These are phyloP conservation scores for Collybia mongolica DNA, from an alignment of 768 basidiomycete genomes.

Conservation along the genomic window DNA sequence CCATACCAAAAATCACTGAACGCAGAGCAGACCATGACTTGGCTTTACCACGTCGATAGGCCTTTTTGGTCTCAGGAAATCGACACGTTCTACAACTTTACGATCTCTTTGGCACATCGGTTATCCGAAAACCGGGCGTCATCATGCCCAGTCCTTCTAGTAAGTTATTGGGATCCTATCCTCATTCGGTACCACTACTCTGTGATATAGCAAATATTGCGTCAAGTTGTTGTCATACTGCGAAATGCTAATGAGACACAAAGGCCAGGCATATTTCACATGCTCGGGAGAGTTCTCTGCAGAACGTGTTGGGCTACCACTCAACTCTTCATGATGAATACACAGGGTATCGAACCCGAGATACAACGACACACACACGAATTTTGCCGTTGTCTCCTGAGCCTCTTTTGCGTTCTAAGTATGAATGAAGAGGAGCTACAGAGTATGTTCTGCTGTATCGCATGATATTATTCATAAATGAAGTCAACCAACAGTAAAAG, in stretches of 20 bases:
- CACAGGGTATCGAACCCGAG: conserved; percentile 3
- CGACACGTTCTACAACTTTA: conserved; percentile 3
- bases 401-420: conserved; percentile 25
- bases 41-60: conserved; percentile 44
- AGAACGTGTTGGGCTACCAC: conserved; percentile 26
- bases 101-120: background rate
- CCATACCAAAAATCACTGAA: background rate
- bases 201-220: conserved; percentile 22
- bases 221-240: conserved; percentile 16
- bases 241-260: conserved; percentile 1
- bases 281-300: conserved; percentile 16
- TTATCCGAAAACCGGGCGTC: conserved; percentile 1
- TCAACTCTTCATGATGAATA: conserved; percentile 20
- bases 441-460: conserved; percentile 15
- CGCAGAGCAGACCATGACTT: conserved; percentile 47
- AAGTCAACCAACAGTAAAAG: conserved; percentile 32
- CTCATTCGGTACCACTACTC: background rate
- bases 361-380: conserved; percentile 16
- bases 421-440: conserved; percentile 17
- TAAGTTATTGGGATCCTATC: background rate
- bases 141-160: conserved; percentile 7
- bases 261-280: too few species aligned
- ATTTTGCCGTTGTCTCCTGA: conserved; percentile 24
- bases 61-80: conserved; percentile 7
- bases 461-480: background rate